A percentile compares a stretch with the other conserved stretches of the same genome.
These are phyloP conservation scores for Lasiosphaeris hirsuta DNA, from an alignment of 495 filamentous ascomycete species.

Conservation along the genomic window DNA sequence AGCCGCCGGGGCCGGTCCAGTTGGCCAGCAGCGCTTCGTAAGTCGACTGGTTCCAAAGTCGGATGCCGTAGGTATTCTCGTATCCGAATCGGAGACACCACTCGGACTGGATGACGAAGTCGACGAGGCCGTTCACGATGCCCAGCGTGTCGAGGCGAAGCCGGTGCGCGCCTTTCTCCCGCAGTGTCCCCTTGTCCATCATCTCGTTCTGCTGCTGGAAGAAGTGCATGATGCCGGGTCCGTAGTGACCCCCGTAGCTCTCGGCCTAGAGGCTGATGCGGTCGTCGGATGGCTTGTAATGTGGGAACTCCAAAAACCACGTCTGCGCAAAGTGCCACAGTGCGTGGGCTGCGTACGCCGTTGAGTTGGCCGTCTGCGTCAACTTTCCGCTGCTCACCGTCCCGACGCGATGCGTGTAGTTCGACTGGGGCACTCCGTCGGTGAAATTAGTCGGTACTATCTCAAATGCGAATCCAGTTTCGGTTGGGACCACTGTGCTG, in stretches of 20 bases:
- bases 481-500: too few species aligned
- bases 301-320: slow-evolving; percentile 61
- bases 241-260: slow-evolving; percentile 65
- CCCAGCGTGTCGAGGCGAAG: slow-evolving; percentile 56
- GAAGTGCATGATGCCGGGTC: slow-evolving; percentile 60
- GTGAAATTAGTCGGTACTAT: slow-evolving; percentile 10
- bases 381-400: slow-evolving; percentile 53
- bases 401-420: slow-evolving; percentile 54
- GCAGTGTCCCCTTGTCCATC: slow-evolving; percentile 46
- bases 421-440: slow-evolving; percentile 34
- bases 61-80: too few species aligned
- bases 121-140: slow-evolving; percentile 72
- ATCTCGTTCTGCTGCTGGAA: slow-evolving; percentile 64
- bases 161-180: slow-evolving; percentile 41
- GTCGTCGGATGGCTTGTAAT: slow-evolving; percentile 47
- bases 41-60: too few species aligned
- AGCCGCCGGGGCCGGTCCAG: too few species aligned
- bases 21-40: too few species aligned
- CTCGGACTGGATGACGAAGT: slow-evolving; percentile 62
- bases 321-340: slow-evolving; percentile 60
- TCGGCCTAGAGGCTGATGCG: slow-evolving; percentile 58
- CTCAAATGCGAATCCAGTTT: too few species aligned
- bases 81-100: too few species aligned
- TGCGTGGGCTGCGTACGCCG: slow-evolving; percentile 51
- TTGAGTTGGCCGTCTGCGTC: slow-evolving; percentile 52